Conservation (phyloP, 2,329 filamentous ascomycete species). For the Nakataea oryzae region DNA sequence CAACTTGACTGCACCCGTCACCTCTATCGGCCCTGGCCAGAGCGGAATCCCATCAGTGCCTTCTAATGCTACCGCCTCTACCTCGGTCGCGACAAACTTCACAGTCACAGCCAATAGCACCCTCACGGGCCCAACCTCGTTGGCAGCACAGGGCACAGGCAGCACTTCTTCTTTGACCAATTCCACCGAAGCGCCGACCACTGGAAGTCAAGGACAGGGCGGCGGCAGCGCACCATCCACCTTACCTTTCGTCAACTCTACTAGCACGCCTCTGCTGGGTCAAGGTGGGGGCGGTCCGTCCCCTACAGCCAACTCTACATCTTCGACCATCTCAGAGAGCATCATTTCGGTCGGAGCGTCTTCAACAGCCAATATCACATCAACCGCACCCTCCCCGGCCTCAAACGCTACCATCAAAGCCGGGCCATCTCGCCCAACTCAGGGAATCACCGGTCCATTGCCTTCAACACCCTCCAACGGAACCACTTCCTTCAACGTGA, state of each 20-base stretch:
- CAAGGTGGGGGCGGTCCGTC: not conserved
- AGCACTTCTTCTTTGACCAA: not conserved
- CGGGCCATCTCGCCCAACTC: not conserved
- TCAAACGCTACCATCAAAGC: not conserved
- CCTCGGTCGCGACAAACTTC: not conserved
- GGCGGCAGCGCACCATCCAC: not conserved
- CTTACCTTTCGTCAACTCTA: not conserved
- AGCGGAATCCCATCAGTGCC: not conserved
- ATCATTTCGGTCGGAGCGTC: not conserved
- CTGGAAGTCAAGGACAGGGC: not conserved
- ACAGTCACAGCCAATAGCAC: not conserved
- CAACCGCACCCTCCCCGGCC: too few species aligned
- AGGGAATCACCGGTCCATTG: not conserved
- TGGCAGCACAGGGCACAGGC: not conserved
- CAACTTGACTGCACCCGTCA: not conserved
- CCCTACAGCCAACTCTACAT: not conserved
- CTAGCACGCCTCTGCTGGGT: too few species aligned
- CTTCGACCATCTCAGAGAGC: not conserved
- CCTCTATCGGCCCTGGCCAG: not conserved
- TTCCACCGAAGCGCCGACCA: not conserved
- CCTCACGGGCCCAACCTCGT: not conserved
- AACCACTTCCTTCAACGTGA: not conserved
- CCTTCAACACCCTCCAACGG: too few species aligned
- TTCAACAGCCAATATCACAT: not conserved
- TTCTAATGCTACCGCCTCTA: not conserved